Base-by-base conservation (phyloP, 176 grass and related monocot species). In the Typha latifolia region DNA sequence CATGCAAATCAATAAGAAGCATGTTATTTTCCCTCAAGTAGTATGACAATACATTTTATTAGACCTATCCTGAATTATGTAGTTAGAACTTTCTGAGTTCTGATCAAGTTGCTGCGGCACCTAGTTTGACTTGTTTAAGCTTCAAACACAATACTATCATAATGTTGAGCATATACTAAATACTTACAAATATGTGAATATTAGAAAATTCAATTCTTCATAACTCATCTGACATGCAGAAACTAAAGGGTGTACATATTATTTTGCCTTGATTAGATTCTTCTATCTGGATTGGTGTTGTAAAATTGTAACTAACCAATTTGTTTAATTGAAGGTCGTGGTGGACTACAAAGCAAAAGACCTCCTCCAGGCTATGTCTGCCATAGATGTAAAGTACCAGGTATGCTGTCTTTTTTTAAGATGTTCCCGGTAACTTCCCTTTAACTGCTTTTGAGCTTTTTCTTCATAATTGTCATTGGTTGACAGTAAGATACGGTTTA, bases 281-380 rank as follows among this genome's bases (percentile, higher is more conserved):
- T n/a, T 64, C 29, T 32, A 74, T 26, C 24, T 29, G 71, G 14
- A 6, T 67, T 2, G 67, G 14, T 61, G 24, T 13, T 73, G 51
- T 65, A 56, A 51, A 5, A 51, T 49, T 20, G 1, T 43, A 43
- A 43, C 37, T 43, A 43, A 43, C 37, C 10, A 57, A 63, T 69
- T 32, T 69, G 72, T 76, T 48, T 51, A 32, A 66, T 48, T 78
- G 62, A 65, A 90, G 79, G 82, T 29, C 49, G 70, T 43, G 77
- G 80, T 37, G 69, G 77, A 11, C 21, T 77, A 12, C 80, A 80
- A 66, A 19, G 57, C 74, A 78, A 69, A 64, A 78, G 50, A 67
- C 84, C 80, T 53, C 84, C 84, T 51, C 67, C 67, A 47, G 78
- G 80, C 20, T 91, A 87, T 37, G 51, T 86, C 34, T 91, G 88